Evolutionary conservation across 1,284 basidiomycete species (phyloP).

Genomic region (Leucoagaricus sp.): DNA sequence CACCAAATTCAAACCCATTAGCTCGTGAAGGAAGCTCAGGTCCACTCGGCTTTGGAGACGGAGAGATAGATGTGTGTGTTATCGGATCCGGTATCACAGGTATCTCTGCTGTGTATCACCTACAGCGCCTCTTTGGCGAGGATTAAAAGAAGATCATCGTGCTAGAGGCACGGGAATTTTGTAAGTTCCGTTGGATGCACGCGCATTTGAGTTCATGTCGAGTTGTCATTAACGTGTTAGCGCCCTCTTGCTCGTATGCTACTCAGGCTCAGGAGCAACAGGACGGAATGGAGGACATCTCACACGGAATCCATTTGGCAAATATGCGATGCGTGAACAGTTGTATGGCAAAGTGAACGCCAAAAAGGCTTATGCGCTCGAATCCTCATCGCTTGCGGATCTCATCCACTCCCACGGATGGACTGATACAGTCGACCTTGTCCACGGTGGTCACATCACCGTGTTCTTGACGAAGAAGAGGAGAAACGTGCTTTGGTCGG

Average conservation of each 20-base stretch:
- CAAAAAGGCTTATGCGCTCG: constrained; percentile 53
- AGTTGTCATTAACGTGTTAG: neutral
- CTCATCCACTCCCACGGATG: constrained; percentile 50
- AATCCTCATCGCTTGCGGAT: constrained; percentile 54
- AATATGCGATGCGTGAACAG: constrained; percentile 41
- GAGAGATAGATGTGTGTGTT: constrained; percentile 70
- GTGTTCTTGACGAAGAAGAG: constrained; percentile 53
- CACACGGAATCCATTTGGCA: constrained; percentile 50
- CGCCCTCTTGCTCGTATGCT: no score
- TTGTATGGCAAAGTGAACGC: constrained; percentile 57
- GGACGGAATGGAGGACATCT: constrained; percentile 82
- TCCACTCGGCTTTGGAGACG: constrained; percentile 34
- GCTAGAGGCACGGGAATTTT: constrained; percentile 78
- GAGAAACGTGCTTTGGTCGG: constrained; percentile 19
- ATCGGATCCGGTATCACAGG: constrained; percentile 82
- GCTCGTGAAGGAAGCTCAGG: constrained; percentile 59
- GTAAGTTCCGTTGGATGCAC: constrained; percentile 41
- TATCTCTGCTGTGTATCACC: constrained; percentile 67
- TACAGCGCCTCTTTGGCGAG: constrained; percentile 41
- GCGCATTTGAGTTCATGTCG: neutral
- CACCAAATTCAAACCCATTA: constrained; percentile 61
- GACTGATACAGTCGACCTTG: constrained; percentile 58
- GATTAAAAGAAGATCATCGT: constrained; percentile 52
- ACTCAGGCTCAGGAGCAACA: constrained; percentile 85
- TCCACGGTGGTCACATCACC: constrained; percentile 56